Evolutionary conservation across 75 land plant species (phyloP), one percentile per base, ranked within the genome.

Genomic region (Sequoiadendron giganteum): DNA sequence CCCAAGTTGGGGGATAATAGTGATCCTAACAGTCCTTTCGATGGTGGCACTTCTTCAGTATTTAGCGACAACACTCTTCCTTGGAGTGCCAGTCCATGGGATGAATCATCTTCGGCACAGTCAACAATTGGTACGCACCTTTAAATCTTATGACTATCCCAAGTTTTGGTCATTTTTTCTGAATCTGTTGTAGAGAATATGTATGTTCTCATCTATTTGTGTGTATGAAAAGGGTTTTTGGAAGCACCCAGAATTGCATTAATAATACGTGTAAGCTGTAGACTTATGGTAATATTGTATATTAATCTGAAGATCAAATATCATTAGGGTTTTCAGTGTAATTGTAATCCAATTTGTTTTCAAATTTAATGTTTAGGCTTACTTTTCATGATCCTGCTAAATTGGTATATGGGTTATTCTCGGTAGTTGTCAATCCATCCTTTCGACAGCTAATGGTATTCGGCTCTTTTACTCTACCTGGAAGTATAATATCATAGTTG

Each of bases 31-130:
- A 93, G 94, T 77, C 87, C 94, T 18, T 83, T 88, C 54, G 89
- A 90, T 83, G 87, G 84, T 14, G 80, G 93, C 39, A 78, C 88
- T 45, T 90, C 90, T 68, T 91, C 95, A 36, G 72, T 90, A 16
- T 91, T 89, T 39, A 89, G 88, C 81, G 94, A 89, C 5, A 90
- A 83, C 85, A 91, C 91, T 88, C 93, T 32, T n/a, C 52, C 91
- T 15, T 81, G 86, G 36, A 85, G 89, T 88, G 86, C 89, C 34
- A 85, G 91, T 70, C 88, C 90, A 49, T 88, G 87, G 76, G 89
- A 90, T 56, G 91, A 88, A 21, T 87, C 85, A 0, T 40, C 85
- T 15, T 87, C 79, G 70, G 81, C 79, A 36, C 87, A 90, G 42
- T 55, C 78, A 32, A 73, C 87, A 58, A 34, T 86, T 70, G 90